Base-by-base conservation (phyloP, 192 early-diverging fungal genomes). In the Umbelopsis sp. region DNA sequence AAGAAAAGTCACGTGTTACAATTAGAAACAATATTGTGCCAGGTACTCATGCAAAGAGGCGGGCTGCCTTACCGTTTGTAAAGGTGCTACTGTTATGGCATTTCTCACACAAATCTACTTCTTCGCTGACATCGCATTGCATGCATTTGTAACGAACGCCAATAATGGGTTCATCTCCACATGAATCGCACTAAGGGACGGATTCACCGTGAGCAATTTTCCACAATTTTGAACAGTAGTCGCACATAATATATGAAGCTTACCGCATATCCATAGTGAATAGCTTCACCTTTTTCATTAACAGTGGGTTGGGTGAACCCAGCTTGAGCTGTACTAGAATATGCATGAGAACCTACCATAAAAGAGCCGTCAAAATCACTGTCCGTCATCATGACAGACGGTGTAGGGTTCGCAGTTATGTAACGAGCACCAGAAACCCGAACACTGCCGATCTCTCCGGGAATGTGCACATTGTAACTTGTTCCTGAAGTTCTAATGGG, bases 111-210 rank as follows among this genome's bases (percentile, higher is more conserved):
- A 93, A 52, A 77, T 91, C 91, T 20, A 90, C 87, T 38, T 88
- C 80, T 67, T 87, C 85, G 17, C 82, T 81, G 8, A 83, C 81
- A 26, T 84, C 84, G 72, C 91, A 93, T 25, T 87, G 82, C 38
- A 80, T 73, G 52, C 91, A 93, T 52, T 88, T 87, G 76, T 90
- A 91, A 3, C 88, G 85, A 21, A 86, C 79, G 21, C 91, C 91
- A 17, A 93, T 78, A 62, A 93, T 91, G 5, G 91, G 91, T 59
- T 93, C 91, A 11, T 87, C 82, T 22, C 85, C 81, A 74, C 91
- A 93, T 21, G 84, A 79, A 79, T 91, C 88, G 75, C 91, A 93
- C 78, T 90, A 77, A 69, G 76, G 75, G 50, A 54, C 75, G 32
- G 82, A 72, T 50, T 72, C 73, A 68, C n/a, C n/a, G n/a, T n/a